phyloP scores from a whole-genome alignment of 1,284 basidiomycete genomes.

The Takashimella tepidaria region DNA sequence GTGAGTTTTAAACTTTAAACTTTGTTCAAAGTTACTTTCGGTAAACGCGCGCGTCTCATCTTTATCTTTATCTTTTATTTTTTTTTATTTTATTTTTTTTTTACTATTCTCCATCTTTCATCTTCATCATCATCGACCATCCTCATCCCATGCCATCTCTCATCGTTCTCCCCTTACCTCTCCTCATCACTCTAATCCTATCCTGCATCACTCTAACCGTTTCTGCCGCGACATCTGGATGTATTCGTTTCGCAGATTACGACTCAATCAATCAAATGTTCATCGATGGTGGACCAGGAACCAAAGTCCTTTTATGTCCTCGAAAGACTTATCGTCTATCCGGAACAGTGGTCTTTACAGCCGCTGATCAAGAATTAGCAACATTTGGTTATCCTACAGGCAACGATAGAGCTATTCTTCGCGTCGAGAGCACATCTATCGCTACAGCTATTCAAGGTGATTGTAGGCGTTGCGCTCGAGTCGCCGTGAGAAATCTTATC shows the following conservation, averaged over 20 bases:
- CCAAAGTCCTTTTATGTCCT: constrained; percentile 50
- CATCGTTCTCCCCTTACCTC: neutral
- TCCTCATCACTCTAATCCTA: constrained; percentile 11
- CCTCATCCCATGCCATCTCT: neutral
- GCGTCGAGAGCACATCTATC: constrained; percentile 35
- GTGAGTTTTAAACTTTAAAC: too few species aligned
- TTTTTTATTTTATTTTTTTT: neutral
- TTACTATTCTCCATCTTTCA: neutral
- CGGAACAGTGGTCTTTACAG: constrained; percentile 49
- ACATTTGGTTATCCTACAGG: constrained; percentile 50
- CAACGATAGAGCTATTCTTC: constrained; percentile 45
- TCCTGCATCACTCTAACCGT: constrained; percentile 11
- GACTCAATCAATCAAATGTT: constrained; percentile 41
- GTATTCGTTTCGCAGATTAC: constrained; percentile 39
- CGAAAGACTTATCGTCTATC: constrained; percentile 44
- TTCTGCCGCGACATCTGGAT: constrained; percentile 19
- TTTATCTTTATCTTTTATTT: neutral
- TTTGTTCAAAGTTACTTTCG: too few species aligned
- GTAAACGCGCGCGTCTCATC: neutral
- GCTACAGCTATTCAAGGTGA: constrained; percentile 46
- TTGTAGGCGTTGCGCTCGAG: constrained; percentile 47
- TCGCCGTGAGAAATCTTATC: constrained; percentile 39
- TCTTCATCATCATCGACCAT: neutral
- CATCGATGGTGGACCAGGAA: constrained; percentile 46
- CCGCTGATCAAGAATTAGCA: constrained; percentile 50